These are phyloP conservation scores for Phytophthora aleatoria DNA, from an alignment of 352 stramenopile species.

Conservation along the genomic window DNA sequence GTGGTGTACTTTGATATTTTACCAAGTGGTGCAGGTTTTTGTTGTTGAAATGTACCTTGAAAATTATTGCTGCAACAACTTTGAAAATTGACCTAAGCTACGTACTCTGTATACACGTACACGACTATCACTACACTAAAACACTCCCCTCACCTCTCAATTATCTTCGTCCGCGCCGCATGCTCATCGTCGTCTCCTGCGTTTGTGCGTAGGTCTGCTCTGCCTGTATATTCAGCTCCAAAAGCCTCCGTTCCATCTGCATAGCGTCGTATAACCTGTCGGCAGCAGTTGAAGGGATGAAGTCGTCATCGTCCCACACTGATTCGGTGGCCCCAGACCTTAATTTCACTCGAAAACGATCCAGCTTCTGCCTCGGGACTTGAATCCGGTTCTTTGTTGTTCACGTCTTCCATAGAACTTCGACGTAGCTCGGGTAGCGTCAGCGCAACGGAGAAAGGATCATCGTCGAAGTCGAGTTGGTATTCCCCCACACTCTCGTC, in stretches of 20 bases:
- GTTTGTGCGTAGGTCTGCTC: conserved; percentile 20
- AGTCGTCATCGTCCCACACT: conserved; percentile 30
- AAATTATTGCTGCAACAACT: not conserved
- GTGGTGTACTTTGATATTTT: not conserved
- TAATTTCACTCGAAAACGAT: conserved; percentile 16
- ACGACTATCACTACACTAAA: conserved; percentile 7
- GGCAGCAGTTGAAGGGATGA: conserved; percentile 15
- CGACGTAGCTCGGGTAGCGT: conserved; percentile 24
- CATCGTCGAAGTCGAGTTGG: conserved; percentile 30
- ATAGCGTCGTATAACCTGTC: conserved; percentile 10
- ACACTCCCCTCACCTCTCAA: not conserved
- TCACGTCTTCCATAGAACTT: conserved; percentile 14
- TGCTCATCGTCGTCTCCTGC: conserved; percentile 19
- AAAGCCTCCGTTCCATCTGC: conserved; percentile 19
- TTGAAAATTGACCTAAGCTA: too few relatives aligned
- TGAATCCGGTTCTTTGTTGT: conserved; percentile 10
- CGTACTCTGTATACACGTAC: not conserved
- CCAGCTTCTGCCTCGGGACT: conserved; percentile 8
- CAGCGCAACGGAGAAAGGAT: conserved; percentile 30
- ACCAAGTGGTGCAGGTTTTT: not conserved
- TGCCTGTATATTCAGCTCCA: conserved; percentile 21
- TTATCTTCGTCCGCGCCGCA: not conserved
- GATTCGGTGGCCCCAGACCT: conserved; percentile 17
- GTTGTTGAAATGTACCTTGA: not conserved
- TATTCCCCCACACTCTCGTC: conserved; percentile 28